These are phyloP conservation scores for Ophiocytium majus DNA, from an alignment of 352 stramenopile species.

Conservation along the genomic window DNA sequence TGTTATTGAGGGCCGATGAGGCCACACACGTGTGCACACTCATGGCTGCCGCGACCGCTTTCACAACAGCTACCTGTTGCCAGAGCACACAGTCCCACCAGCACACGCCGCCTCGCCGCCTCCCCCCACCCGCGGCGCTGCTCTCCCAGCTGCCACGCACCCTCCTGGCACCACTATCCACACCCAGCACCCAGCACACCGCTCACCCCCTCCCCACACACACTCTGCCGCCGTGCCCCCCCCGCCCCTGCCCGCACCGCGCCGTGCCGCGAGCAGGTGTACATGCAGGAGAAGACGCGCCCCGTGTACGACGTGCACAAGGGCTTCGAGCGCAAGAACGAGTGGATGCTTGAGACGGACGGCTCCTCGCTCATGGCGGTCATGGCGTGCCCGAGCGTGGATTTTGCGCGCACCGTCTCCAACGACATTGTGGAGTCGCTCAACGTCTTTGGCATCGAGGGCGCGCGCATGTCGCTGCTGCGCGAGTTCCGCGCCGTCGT, in stretches of 20 bases:
- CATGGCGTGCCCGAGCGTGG: slow-evolving; percentile 92
- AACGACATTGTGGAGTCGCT: slow-evolving; percentile 99
- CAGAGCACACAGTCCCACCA: too few relatives aligned
- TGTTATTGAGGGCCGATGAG: too few relatives aligned
- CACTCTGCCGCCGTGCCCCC: too few relatives aligned
- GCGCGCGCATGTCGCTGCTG: slow-evolving; percentile 68
- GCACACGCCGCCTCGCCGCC: too few relatives aligned
- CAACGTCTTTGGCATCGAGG: slow-evolving; percentile 81
- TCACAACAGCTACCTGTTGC: too few relatives aligned
- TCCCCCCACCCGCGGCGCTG: too few relatives aligned
- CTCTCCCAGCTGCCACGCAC: too few relatives aligned
- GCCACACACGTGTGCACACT: too few relatives aligned
- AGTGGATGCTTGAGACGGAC: slow-evolving; percentile 99
- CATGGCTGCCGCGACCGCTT: too few relatives aligned
- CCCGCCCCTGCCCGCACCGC: not conserved
- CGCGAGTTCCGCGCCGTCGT: slow-evolving; percentile 82
- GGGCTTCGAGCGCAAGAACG: slow-evolving; percentile 81
- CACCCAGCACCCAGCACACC: too few relatives aligned
- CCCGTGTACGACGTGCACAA: slow-evolving; percentile 89
- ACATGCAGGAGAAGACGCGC: slow-evolving; percentile 88
- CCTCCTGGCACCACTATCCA: too few relatives aligned
- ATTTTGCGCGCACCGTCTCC: slow-evolving; percentile 91
- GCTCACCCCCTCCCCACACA: too few relatives aligned
- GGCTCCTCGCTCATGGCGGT: slow-evolving; percentile 97
- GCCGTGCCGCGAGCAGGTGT: slow-evolving; percentile 71